Percentiles rank a stretch among this genome's conserved stretches.
These are phyloP conservation scores for Thraustotheca clavata DNA, from an alignment of 352 stramenopile genomes.

Conservation along the genomic window DNA sequence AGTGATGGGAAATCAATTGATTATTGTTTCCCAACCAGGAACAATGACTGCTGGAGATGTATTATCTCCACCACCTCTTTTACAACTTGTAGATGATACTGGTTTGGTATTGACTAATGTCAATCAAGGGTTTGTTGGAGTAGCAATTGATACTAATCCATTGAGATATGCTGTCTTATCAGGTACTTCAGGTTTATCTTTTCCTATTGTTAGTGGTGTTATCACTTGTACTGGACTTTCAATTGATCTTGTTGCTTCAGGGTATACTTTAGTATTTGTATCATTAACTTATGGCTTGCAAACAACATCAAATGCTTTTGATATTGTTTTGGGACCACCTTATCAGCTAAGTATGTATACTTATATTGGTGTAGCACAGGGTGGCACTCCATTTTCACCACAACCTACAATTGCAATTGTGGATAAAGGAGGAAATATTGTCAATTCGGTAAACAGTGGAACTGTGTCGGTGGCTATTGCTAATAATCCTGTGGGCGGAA, in stretches of 20 bases:
- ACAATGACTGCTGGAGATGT: constrained; percentile 51
- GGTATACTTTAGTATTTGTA: constrained; percentile 60
- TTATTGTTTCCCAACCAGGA: constrained; percentile 57
- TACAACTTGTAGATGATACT: constrained; percentile 64
- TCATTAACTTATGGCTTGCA: constrained; percentile 59
- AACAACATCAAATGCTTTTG: constrained; percentile 59
- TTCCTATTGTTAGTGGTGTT: constrained; percentile 68
- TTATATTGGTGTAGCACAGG: constrained; percentile 71
- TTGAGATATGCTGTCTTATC: constrained; percentile 42
- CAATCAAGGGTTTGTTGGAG: constrained; percentile 44
- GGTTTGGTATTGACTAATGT: constrained; percentile 63
- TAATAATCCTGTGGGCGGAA: constrained; percentile 45
- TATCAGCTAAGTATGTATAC: constrained; percentile 54
- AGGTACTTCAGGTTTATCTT: constrained; percentile 32
- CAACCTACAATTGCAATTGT: constrained; percentile 71
- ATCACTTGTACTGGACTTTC: constrained; percentile 60
- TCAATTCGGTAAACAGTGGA: constrained; percentile 35
- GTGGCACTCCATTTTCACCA: constrained; percentile 62
- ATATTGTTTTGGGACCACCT: constrained; percentile 51
- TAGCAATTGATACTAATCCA: constrained; percentile 44
- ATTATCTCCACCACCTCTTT: constrained; percentile 47
- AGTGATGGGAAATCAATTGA: constrained; percentile 36
- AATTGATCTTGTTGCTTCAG: constrained; percentile 49
- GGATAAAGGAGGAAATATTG: constrained; percentile 65
- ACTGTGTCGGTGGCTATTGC: constrained; percentile 56